These are phyloP conservation scores for Paramecium primaurelia DNA, from an alignment of 73 alveolate genomes.

Conservation along the genomic window DNA sequence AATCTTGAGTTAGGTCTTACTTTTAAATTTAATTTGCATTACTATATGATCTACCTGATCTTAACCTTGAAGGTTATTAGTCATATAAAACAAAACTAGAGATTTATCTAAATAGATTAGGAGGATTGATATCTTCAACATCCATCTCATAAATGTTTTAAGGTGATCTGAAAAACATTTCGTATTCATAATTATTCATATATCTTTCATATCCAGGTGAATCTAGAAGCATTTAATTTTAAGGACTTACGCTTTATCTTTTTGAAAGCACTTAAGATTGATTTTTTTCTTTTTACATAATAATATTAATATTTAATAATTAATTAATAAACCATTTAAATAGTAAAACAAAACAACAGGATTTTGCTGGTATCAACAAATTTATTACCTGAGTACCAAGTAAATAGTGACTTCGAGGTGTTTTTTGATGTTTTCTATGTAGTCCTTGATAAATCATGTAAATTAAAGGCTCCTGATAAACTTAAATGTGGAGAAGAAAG, in stretches of 20 bases:
- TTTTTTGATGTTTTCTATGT: too few relatives aligned
- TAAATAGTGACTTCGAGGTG: too few relatives aligned
- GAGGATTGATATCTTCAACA: not conserved
- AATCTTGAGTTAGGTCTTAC: not conserved
- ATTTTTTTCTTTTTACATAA: not conserved
- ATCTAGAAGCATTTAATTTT: not conserved
- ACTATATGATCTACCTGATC: not conserved
- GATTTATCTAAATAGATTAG: not conserved
- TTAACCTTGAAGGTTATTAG: not conserved
- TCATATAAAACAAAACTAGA: not conserved
- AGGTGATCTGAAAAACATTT: not conserved
- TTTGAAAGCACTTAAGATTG: not conserved
- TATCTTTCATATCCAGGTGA: not conserved
- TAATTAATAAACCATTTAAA: not conserved
- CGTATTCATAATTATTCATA: not conserved
- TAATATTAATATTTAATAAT: not conserved
- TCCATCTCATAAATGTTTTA: not conserved
- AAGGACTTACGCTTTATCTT: not conserved
- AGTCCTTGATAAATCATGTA: too few relatives aligned
- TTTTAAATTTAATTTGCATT: not conserved
- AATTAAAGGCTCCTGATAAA: too few relatives aligned
- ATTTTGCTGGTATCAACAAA: slow-evolving; percentile 33
- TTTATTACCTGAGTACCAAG: too few relatives aligned
- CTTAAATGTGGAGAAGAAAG: too few relatives aligned
- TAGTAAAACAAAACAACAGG: not conserved